phyloP scores from a whole-genome alignment of 345 rosid species.

The Physaria fendleri region DNA sequence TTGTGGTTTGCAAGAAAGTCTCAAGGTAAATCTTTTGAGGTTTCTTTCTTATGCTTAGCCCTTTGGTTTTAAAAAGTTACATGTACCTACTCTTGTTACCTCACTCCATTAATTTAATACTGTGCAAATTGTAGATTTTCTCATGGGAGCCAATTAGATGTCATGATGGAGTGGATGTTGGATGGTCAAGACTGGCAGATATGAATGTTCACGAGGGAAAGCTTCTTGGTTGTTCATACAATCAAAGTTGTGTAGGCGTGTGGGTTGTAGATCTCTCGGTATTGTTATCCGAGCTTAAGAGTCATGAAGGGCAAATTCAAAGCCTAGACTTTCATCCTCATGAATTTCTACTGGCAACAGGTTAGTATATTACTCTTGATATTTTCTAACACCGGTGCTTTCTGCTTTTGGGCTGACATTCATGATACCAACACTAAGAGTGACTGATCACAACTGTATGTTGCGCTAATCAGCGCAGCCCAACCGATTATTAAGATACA shows the following conservation, averaged over 20 bases:
- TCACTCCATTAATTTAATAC: conserved; percentile 8
- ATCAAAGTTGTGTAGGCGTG: conserved; percentile 96
- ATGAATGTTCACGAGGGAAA: conserved; percentile 94
- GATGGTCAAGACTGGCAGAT: conserved; percentile 96
- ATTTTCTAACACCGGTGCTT: not conserved
- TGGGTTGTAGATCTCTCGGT: conserved; percentile 99
- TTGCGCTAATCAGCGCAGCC: not conserved
- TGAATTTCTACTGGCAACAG: conserved; percentile 93
- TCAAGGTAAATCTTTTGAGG: conserved; percentile 49
- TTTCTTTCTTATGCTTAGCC: not conserved
- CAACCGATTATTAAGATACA: too few species aligned
- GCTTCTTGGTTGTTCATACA: conserved; percentile 97
- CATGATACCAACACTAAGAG: not conserved
- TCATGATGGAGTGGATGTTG: conserved; percentile 92
- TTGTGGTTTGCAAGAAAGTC: conserved; percentile 91
- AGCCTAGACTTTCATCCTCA: conserved; percentile 99
- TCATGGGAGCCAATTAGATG: conserved; percentile 97
- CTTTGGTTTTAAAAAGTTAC: not conserved
- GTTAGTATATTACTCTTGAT: conserved; percentile 40
- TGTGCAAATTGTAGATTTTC: conserved; percentile 50
- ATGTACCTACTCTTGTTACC: not conserved
- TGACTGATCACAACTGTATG: not conserved
- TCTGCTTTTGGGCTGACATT: not conserved
- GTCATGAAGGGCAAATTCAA: conserved; percentile 90
- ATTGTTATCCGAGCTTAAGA: conserved; percentile 72